Base-by-base conservation (phyloP, 768 basidiomycete species). In the Exidia glandulosa region DNA sequence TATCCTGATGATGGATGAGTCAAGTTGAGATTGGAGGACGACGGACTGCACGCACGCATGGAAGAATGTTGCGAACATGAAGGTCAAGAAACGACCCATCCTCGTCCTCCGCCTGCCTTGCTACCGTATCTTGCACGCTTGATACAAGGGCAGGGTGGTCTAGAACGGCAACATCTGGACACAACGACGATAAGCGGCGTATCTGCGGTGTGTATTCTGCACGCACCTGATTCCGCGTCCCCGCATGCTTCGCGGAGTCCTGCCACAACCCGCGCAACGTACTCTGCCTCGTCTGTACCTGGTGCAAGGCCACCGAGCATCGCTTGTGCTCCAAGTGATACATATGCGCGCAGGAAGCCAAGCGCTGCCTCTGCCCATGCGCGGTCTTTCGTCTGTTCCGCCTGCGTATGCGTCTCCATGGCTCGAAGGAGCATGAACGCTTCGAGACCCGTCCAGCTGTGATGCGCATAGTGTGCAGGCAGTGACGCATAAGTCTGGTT, bases 391-490 rank as follows among this genome's bases (percentile, higher is more conserved):
- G 74, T 77, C 71, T n/a, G 86, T 71, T 25, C 76, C 68, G 2
- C 73, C 70, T 74, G 25, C 73, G 58, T 2, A 66, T 93, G 86
- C 0, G 85, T 82, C 63, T 85, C 81, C 37, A 94, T 74, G 1
- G 89, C 88, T 55, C 79, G 79, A 13, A 83, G 84, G 23, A 92
- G 79, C 81, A 91, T 88, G 64, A 83, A 83, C 2, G 85, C 85
- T 66, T 93, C 87, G 50, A 93, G 72, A 9, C 86, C 85, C 29
- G 83, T 80, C 91, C 91, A 94, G 67, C 78, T 78, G 68, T 89
- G 86, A 6, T 88, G 87, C 0, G 85, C 83, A 70, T 92, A 93
- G 66, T 92, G 90, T 10, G 86, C 87, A 1, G 92, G 88, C n/a
- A 95, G 77, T 2, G 87, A 87, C 0, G 82, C 79, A 68, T 84